Evolutionary conservation across 352 stramenopile genomes (phyloP).

Genomic region (Albugo laibachii): DNA sequence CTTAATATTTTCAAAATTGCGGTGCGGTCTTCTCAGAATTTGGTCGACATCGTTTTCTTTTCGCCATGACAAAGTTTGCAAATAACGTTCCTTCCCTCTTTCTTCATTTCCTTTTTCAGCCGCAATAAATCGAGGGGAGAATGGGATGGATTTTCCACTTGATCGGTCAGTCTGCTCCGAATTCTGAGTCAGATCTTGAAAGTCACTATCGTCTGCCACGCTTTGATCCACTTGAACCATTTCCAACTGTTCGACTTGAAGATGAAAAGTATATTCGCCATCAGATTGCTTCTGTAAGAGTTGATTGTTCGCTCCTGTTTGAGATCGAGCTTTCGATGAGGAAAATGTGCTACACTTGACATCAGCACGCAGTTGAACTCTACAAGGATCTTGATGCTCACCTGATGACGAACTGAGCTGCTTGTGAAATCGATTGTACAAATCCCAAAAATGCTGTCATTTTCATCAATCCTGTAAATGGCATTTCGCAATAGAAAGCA

Average conservation of each 20-base stretch:
- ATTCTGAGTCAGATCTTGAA: too few species aligned
- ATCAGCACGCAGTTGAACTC: not conserved
- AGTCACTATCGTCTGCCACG: too few species aligned
- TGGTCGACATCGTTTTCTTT: conserved; percentile 71
- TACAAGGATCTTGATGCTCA: conserved; percentile 6
- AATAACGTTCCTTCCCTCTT: conserved; percentile 52
- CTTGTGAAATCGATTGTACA: conserved; percentile 55
- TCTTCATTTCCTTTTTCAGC: conserved; percentile 69
- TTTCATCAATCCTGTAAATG: conserved; percentile 71
- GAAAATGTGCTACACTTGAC: not conserved
- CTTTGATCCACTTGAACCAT: too few species aligned
- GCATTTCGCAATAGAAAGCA: conserved; percentile 42
- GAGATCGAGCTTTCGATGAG: not conserved
- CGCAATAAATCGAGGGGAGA: conserved; percentile 60
- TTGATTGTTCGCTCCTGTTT: not conserved
- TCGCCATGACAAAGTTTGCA: conserved; percentile 70
- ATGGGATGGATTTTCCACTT: conserved; percentile 24
- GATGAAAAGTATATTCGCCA: too few species aligned
- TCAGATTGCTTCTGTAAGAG: not conserved
- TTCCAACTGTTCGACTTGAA: too few species aligned
- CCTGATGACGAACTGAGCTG: conserved; percentile 39
- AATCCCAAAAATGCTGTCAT: conserved; percentile 70
- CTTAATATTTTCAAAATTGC: conserved; percentile 78
- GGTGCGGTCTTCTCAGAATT: conserved; percentile 66
- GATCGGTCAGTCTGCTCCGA: not conserved